phyloP scores from a whole-genome alignment of 805 yeast species.

The Cyberlindnera bimundalis region DNA sequence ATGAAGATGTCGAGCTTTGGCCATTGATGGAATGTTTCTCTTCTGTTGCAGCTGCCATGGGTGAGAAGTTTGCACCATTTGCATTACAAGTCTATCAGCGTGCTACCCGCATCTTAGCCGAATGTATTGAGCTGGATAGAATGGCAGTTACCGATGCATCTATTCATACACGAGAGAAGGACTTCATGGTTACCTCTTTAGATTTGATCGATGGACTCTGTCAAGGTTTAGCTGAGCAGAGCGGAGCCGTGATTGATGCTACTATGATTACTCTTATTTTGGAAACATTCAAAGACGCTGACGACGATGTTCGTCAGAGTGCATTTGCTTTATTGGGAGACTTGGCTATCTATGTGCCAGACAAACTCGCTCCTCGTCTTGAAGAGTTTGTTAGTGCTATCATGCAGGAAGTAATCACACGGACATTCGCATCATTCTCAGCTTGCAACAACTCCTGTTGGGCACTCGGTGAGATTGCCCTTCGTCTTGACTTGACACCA shows the following conservation, averaged over 20 bases:
- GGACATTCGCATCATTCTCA: constrained; percentile 48
- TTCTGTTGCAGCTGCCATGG: constrained; percentile 81
- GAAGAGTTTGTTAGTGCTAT: constrained; percentile 60
- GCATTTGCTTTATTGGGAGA: constrained; percentile 91
- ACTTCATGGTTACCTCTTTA: constrained; percentile 81
- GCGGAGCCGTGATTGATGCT: constrained; percentile 50
- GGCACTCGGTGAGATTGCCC: constrained; percentile 85
- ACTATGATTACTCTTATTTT: constrained; percentile 59
- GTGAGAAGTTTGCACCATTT: constrained; percentile 81
- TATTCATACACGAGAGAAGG: constrained; percentile 79
- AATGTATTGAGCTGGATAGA: constrained; percentile 64
- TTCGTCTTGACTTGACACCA: constrained; percentile 52
- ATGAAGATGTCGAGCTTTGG: constrained; percentile 84
- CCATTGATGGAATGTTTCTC: constrained; percentile 92
- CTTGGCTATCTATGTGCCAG: constrained; percentile 57
- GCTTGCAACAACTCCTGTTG: constrained; percentile 89
- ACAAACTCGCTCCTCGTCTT: constrained; percentile 35
- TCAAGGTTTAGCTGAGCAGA: constrained; percentile 75
- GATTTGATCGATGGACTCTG: constrained; percentile 91
- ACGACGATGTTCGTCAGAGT: constrained; percentile 88
- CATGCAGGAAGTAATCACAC: constrained; percentile 60
- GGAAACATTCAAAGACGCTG: constrained; percentile 69
- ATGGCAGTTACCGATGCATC: constrained; percentile 62
- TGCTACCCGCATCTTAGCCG: constrained; percentile 64
- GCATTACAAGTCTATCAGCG: constrained; percentile 84